A percentile compares a stretch with the other conserved stretches of the same genome.
These are phyloP conservation scores for Neckera pumila DNA, from an alignment of 225 moss, liverwort and hornwort genomes.

Conservation along the genomic window DNA sequence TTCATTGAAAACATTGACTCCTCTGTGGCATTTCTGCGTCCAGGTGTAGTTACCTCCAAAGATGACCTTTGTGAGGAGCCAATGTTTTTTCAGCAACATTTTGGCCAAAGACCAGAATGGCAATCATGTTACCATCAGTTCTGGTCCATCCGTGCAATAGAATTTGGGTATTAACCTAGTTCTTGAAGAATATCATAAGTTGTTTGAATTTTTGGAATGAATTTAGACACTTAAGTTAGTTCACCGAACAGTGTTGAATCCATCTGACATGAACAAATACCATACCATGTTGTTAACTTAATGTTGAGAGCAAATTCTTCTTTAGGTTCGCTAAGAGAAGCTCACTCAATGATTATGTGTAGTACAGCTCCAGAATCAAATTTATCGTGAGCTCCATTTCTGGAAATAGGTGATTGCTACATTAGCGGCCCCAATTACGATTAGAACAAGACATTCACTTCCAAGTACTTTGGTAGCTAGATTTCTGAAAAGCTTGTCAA, in stretches of 20 bases:
- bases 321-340: not conserved
- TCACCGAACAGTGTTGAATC: not conserved
- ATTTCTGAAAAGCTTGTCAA: not conserved
- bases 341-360: not conserved
- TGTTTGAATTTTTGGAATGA: not conserved
- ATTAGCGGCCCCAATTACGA: not conserved
- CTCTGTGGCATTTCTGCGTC: not conserved
- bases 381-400: not conserved
- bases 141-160: not conserved
- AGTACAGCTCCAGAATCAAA: not conserved
- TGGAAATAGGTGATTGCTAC: not conserved
- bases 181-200: not conserved
- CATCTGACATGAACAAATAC: not conserved
- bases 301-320: not conserved
- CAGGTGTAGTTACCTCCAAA: not conserved
- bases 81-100: not conserved
- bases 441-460: not conserved
- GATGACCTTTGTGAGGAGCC: not conserved
- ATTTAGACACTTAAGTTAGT: not conserved
- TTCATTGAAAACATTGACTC: not conserved
- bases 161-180: not conserved
- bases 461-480: not conserved
- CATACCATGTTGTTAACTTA: not conserved
- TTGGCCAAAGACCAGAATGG: not conserved
- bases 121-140: not conserved